phyloP scores from a whole-genome alignment of 306 rosid genomes.

The Sicyos edulis region DNA sequence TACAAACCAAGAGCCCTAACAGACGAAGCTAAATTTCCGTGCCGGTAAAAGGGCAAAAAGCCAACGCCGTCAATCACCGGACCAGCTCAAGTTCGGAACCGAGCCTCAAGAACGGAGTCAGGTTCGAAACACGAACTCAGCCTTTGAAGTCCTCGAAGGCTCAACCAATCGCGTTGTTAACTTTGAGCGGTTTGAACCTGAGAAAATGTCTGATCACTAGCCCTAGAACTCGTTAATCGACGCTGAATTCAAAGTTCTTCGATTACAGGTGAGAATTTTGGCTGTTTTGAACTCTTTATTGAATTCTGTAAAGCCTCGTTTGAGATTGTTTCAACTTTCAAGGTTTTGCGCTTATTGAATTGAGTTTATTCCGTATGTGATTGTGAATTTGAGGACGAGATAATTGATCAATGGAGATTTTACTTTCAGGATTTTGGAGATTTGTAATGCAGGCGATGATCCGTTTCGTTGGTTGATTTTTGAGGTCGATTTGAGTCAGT shows the following conservation, averaged over 20 bases:
- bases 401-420: constrained; percentile 35
- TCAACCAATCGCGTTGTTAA: constrained; percentile 22
- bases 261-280: constrained; percentile 17
- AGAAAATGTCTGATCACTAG: constrained; percentile 18
- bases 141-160: constrained; percentile 23
- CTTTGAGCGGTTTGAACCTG: constrained; percentile 19
- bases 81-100: constrained; percentile 9
- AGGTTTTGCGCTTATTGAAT: background rate
- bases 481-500: constrained; percentile 38
- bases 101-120: constrained; percentile 20
- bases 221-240: constrained; percentile 22
- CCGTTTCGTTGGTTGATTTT: constrained; percentile 31
- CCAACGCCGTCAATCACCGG: background rate
- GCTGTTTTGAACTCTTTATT: background rate
- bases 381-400: constrained; percentile 25
- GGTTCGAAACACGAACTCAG: constrained; percentile 28
- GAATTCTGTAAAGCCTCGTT: background rate
- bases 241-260: constrained; percentile 21
- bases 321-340: constrained; percentile 13
- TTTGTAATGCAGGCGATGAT: constrained; percentile 51
- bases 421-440: constrained; percentile 25
- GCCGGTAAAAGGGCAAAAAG: too few relatives aligned
- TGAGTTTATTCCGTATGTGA: constrained; percentile 18
- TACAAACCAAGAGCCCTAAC: too few relatives aligned
- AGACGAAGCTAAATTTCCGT: too few relatives aligned